Conservation (phyloP, 257 asterid species). For the Lantana camara region DNA sequence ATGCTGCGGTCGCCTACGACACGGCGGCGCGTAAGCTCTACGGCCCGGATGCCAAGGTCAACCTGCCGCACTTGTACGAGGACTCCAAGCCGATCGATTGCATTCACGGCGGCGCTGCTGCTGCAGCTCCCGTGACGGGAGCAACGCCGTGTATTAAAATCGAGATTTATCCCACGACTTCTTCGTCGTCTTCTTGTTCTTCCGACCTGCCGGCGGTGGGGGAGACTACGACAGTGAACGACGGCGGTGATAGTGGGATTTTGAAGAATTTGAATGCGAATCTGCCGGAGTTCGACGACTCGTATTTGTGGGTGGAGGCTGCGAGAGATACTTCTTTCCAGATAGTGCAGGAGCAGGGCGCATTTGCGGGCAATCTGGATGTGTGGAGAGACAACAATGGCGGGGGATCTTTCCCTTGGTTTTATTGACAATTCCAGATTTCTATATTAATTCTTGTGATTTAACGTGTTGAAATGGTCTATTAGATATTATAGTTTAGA, state of each 20-base stretch:
- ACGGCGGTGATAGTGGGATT: constrained; percentile 33
- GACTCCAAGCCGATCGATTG: not conserved
- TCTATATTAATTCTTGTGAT: not conserved
- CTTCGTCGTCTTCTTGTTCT: not conserved
- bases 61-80: constrained; percentile 56
- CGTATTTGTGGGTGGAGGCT: constrained; percentile 67
- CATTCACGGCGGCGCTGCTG: not conserved
- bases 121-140: not conserved
- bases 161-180: not conserved
- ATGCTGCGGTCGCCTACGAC: constrained; percentile 77
- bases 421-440: constrained; percentile 21
- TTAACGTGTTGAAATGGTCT: no score
- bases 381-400: no score
- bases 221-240: constrained; percentile 26
- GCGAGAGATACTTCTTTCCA: constrained; percentile 48
- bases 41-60: constrained; percentile 65
- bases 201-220: not conserved
- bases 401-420: constrained; percentile 40
- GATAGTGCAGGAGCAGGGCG: constrained; percentile 45
- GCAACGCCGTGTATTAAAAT: not conserved
- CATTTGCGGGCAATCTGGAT: constrained; percentile 30
- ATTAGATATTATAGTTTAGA: no score
- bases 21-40: constrained; percentile 68
- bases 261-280: constrained; percentile 32
- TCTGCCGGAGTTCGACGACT: constrained; percentile 59